Conservation (phyloP, 371 early-diverging fungal genomes). For the Rhizopus delemar region DNA sequence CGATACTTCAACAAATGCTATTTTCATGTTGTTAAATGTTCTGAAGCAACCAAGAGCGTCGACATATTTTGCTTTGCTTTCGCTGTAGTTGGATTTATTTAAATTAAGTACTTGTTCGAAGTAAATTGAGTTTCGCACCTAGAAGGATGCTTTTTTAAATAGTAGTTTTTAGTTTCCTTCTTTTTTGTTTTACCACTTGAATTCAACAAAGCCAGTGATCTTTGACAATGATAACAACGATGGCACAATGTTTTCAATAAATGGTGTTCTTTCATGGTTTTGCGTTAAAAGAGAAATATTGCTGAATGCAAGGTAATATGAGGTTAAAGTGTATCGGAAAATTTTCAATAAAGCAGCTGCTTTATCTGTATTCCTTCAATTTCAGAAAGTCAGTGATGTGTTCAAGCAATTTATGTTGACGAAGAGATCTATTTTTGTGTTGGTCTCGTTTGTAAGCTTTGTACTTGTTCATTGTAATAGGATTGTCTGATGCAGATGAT, state of each 20-base stretch:
- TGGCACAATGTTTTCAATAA: conserved; percentile 15
- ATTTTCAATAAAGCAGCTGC: conserved; percentile 15
- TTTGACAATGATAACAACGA: conserved; percentile 15
- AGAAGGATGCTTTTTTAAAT: neutral
- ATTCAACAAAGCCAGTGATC: conserved; percentile 18
- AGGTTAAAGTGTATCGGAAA: conserved; percentile 7
- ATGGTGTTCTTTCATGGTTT: conserved; percentile 9
- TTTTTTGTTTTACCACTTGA: neutral
- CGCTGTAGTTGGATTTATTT: conserved; percentile 9
- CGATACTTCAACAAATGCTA: conserved; percentile 18
- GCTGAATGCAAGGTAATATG: conserved; percentile 7
- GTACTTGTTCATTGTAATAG: conserved; percentile 1
- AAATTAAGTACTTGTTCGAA: conserved; percentile 4
- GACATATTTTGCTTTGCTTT: conserved; percentile 3
- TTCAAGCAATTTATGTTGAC: neutral
- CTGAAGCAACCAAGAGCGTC: conserved; percentile 16
- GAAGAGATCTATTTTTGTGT: neutral
- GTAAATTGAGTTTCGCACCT: conserved; percentile 19
- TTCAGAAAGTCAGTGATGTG: neutral
- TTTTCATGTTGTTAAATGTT: conserved; percentile 14
- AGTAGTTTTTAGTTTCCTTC: conserved; percentile 1
- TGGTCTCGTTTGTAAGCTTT: neutral
- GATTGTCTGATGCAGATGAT: neutral
- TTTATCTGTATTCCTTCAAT: conserved; percentile 11
- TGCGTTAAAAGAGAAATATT: conserved; percentile 6